Evolutionary conservation across 257 asterid genomes (phyloP), one percentile per base, ranked within the genome.

Genomic region (Paulownia fortunei): DNA sequence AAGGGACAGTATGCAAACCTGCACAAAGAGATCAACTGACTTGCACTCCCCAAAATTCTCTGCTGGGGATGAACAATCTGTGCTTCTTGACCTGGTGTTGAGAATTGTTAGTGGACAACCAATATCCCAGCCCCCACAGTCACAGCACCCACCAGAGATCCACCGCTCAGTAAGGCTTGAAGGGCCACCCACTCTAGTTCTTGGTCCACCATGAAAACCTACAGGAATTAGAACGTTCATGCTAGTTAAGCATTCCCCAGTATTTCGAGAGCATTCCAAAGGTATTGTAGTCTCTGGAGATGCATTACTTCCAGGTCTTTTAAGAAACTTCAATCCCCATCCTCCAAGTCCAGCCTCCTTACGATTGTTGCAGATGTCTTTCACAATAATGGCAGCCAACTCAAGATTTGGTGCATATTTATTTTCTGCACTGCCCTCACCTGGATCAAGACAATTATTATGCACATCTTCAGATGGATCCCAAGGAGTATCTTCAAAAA

Each of bases 51-150:
- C 90, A 0, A 89, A 74, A 47, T 23, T 56, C 60, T 85, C 86
- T 4, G 67, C 23, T 30, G 15, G 62, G 47, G 74, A 74, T 23
- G 81, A 80, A 44, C 60, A 71, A 34, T 82, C 90, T 1, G 60
- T 13, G 69, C 67, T 61, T 60, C 77, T 77, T 41, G 84, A 60
- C 19, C 52, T 70, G 16, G 87, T 77, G 34, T 81, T 84, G 72
- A 96, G 90, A 36, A 96, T 65, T 2, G 97, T 84, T 32, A 96
- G 74, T 0, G 97, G 96, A 80, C 99, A 96, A 19, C 98, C 99
- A 1, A 79, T 24, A 55, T 96, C 99, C 99, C 99, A 96, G 37
- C 98, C 99, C 7, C 98, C 99, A 77, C 99, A 96, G 46, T 96
- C 97, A 61, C 99, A 96, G 12, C 11, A 71, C 34, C 99, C 98